These are phyloP conservation scores for Trichoderma arundinaceum DNA, from an alignment of 2,329 filamentous ascomycete genomes.

Conservation along the genomic window DNA sequence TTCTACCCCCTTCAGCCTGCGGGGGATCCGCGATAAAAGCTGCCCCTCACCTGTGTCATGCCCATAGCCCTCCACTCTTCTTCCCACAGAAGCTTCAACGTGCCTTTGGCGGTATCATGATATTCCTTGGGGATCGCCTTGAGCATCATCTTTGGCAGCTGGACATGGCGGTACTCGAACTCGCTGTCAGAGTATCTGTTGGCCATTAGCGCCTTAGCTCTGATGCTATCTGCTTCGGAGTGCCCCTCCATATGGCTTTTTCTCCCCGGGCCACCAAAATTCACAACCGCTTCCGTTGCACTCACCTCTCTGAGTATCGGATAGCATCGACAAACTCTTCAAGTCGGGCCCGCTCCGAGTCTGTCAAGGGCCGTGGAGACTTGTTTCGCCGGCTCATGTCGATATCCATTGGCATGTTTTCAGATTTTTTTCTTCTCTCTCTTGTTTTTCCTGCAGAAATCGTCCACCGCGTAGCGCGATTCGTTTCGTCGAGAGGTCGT, in stretches of 20 bases:
- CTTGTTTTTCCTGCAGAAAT: neutral
- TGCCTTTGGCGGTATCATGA: constrained; percentile 86
- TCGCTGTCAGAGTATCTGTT: constrained; percentile 87
- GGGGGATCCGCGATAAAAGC: neutral
- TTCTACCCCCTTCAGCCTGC: neutral
- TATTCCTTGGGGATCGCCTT: constrained; percentile 96
- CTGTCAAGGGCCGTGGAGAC: constrained; percentile 77
- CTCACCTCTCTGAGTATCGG: constrained; percentile 90
- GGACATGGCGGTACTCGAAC: constrained; percentile 97
- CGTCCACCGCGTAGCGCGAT: constrained; percentile 17
- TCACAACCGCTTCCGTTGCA: neutral
- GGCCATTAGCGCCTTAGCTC: constrained; percentile 23
- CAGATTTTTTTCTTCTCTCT: neutral
- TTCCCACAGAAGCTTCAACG: constrained; percentile 95
- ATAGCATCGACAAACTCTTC: constrained; percentile 94
- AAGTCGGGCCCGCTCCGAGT: constrained; percentile 79
- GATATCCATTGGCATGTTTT: constrained; percentile 56
- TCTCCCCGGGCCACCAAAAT: neutral
- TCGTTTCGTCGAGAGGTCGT: constrained; percentile 1
- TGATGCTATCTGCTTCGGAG: neutral
- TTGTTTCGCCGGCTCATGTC: constrained; percentile 87
- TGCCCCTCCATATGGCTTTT: neutral
- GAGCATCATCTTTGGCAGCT: constrained; percentile 97
- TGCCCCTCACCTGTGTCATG: constrained; percentile 81
- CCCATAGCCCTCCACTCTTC: constrained; percentile 97